These are phyloP conservation scores for Colletotrichum sp. DNA, from an alignment of 2,329 filamentous ascomycete species.

Conservation along the genomic window DNA sequence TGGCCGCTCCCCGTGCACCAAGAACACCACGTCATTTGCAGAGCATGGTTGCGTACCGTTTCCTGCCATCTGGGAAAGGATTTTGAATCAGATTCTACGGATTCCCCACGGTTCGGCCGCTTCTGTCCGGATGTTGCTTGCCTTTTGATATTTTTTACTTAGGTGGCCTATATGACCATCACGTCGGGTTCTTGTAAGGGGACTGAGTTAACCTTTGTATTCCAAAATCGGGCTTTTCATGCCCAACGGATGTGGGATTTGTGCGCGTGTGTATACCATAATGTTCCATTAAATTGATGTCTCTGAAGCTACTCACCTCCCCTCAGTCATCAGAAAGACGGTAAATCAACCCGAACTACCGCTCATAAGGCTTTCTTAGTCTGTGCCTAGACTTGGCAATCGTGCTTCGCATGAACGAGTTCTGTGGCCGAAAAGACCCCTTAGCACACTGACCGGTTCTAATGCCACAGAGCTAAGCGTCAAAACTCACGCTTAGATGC, in stretches of 20 bases:
- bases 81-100: not conserved
- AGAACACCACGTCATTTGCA: not conserved
- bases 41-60: not conserved
- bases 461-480: not conserved
- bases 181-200: rapidly evolving
- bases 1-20: not conserved
- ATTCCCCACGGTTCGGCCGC: not conserved
- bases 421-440: not conserved
- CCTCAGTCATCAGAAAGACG: not conserved
- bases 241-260: not conserved
- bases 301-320: rapidly evolving
- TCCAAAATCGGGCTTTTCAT: rapidly evolving
- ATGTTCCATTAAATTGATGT: rapidly evolving
- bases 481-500: not conserved
- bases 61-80: not conserved
- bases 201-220: not conserved
- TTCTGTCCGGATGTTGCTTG: not conserved
- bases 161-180: not conserved
- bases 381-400: not conserved
- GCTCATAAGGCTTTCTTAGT: not conserved
- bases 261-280: rapidly evolving
- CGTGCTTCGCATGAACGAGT: not conserved
- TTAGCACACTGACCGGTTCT: not conserved
- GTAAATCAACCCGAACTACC: not conserved
- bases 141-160: not conserved